Evolutionary conservation across 805 yeast genomes (phyloP).

Genomic region (Suhomyces pyralidae): DNA sequence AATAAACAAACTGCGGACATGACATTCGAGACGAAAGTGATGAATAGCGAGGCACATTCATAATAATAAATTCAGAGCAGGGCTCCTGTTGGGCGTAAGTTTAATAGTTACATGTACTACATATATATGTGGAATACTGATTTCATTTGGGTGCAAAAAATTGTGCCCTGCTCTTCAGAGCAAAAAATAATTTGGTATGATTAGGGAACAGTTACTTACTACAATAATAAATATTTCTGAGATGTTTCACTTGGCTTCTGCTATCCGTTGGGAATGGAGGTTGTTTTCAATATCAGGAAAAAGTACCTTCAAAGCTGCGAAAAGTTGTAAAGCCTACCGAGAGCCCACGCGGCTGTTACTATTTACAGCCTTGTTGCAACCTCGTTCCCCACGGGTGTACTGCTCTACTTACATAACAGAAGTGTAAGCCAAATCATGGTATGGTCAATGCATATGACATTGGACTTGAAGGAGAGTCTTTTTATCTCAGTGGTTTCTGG

Average conservation of each 20-base stretch:
- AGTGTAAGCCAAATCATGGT: neutral
- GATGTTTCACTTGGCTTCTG: neutral
- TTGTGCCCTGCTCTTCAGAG: neutral
- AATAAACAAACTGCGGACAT: neutral
- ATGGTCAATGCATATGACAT: neutral
- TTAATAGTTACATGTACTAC: too few relatives aligned
- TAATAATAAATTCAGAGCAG: neutral
- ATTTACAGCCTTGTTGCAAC: neutral
- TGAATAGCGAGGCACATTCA: neutral
- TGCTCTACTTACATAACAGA: neutral
- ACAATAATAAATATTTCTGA: too few relatives aligned
- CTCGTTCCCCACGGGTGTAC: neutral
- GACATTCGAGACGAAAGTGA: neutral
- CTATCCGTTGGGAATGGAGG: neutral
- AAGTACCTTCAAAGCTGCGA: neutral
- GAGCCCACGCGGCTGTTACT: neutral
- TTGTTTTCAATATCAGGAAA: too few relatives aligned
- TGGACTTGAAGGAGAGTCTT: neutral
- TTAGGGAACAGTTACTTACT: neutral
- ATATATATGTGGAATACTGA: too few relatives aligned
- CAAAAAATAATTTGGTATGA: neutral
- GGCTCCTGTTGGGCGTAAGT: neutral
- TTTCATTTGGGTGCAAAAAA: neutral
- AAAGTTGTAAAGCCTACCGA: neutral
- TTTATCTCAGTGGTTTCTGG: neutral